Evolutionary conservation across 805 yeast genomes (phyloP), one percentile per base, ranked within the genome.

Genomic region (Candida dajiaensis): DNA sequence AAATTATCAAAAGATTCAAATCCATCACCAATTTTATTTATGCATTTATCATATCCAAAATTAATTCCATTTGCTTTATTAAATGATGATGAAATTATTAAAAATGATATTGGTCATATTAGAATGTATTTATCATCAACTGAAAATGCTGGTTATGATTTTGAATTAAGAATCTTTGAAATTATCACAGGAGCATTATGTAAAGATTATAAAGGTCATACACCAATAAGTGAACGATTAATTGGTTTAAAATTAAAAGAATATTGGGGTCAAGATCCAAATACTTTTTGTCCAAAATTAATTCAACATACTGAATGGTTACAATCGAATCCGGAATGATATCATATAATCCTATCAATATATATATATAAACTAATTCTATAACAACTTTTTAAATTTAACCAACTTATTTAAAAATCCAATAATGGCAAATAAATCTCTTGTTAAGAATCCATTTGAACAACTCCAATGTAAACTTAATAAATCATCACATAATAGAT

Each of bases 41-140:
- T 79, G 76, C 86, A 80, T 61, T 63, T 80, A 50, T 76, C 82
- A 16, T 78, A 80, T 56, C 86, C 86, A 15, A 80, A 76, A 51
- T 64, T 69, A 21, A 58, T 59, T 31, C 71, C 74, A 20, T 61
- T 58, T 36, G 55, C 59, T 1, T 44, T 63, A 21, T 41, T 62
- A 21, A 36, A 56, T 19, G 61, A 62, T 36, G n/a, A 56, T 7
- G 66, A 62, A 44, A 61, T 59, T 38, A 50, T 55, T 36, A 55
- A 53, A 36, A 41, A 39, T 20, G 52, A 47, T 21, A 58, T 53
- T 6, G 35, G 51, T 13, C 71, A 70, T 44, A 48, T 64, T 9
- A 57, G 68, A 47, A 52, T 70, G 58, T 71, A 71, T 50, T 44
- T 47, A 2, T 52, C 61, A 7, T 12, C 53, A 1, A 59, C 65